These are phyloP conservation scores for Talaromyces thailandensis DNA, from an alignment of 495 filamentous ascomycete genomes.

Conservation along the genomic window DNA sequence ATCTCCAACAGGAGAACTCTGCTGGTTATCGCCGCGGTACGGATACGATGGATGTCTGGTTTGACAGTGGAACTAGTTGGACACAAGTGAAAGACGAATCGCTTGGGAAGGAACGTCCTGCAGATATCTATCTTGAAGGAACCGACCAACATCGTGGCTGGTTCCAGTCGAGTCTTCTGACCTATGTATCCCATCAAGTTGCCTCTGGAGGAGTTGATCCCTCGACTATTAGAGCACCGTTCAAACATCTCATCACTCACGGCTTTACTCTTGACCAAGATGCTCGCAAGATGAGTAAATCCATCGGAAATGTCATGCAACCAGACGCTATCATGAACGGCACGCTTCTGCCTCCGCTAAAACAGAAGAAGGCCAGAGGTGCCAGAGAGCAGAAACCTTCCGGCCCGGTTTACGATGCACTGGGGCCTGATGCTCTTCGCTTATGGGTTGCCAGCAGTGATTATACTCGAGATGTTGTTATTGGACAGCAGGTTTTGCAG, in stretches of 20 bases:
- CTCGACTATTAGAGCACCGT: conserved; percentile 49
- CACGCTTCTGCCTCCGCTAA: conserved; percentile 52
- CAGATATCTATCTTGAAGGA: conserved; percentile 90
- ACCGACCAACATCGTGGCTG: conserved; percentile 94
- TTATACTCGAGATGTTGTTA: conserved; percentile 77
- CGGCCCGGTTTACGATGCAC: conserved; percentile 41
- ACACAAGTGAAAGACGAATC: conserved; percentile 39
- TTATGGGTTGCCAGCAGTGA: conserved; percentile 88
- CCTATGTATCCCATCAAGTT: conserved; percentile 57
- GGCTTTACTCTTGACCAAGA: conserved; percentile 85
- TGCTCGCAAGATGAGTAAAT: conserved; percentile 98
- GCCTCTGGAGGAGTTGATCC: conserved; percentile 21
- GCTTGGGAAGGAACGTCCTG: conserved; percentile 41
- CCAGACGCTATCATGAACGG: conserved; percentile 81
- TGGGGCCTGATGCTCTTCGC: conserved; percentile 79
- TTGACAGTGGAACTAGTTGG: conserved; percentile 97
- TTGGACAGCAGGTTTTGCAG: conserved; percentile 66
- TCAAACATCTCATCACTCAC: conserved; percentile 81
- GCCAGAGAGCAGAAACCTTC: conserved; percentile 39
- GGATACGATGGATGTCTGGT: conserved; percentile 99
- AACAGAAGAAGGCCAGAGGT: conserved; percentile 43
- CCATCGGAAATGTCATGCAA: conserved; percentile 78
- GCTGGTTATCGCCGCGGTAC: conserved; percentile 58
- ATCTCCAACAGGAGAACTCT: conserved; percentile 29
- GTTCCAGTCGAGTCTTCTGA: conserved; percentile 99